Conservation (phyloP, 1,139 yeast genomes). For the Blastobotrys proliferans region DNA sequence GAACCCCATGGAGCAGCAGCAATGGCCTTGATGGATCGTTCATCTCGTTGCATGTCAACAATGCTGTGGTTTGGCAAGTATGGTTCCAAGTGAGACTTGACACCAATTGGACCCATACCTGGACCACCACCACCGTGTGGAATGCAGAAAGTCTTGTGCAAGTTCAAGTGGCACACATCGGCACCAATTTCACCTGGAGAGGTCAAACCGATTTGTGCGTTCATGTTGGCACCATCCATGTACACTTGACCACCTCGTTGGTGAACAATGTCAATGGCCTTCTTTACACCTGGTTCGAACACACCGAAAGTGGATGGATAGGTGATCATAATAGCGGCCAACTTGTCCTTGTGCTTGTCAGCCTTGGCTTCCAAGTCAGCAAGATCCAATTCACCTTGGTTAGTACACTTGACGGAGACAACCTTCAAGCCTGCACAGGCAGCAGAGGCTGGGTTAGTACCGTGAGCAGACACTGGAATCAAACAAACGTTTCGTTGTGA, state of each 20-base stretch:
- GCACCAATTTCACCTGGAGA: slow-evolving; percentile 98
- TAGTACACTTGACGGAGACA: slow-evolving; percentile 81
- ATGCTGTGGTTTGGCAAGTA: slow-evolving; percentile 79
- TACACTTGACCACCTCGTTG: slow-evolving; percentile 89
- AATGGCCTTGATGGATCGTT: slow-evolving; percentile 66
- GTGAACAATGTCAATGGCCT: slow-evolving; percentile 83
- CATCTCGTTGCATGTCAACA: slow-evolving; percentile 44
- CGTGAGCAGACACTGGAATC: slow-evolving; percentile 96
- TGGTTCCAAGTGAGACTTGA: slow-evolving; percentile 72
- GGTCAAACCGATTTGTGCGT: slow-evolving; percentile 96
- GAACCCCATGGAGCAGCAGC: slow-evolving; percentile 96
- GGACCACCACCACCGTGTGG: slow-evolving; percentile 99
- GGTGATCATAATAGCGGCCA: slow-evolving; percentile 94
- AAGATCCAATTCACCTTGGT: slow-evolving; percentile 82
- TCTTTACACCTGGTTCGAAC: slow-evolving; percentile 85
- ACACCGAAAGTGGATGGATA: slow-evolving; percentile 97
- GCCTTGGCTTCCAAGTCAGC: slow-evolving; percentile 73
- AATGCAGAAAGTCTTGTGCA: slow-evolving; percentile 95
- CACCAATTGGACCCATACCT: slow-evolving; percentile 98
- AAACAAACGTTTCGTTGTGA: slow-evolving; percentile 76
- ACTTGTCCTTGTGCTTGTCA: slow-evolving; percentile 56
- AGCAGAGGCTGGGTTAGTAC: slow-evolving; percentile 98
- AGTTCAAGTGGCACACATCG: slow-evolving; percentile 95
- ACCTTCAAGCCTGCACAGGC: slow-evolving; percentile 96
- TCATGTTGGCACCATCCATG: slow-evolving; percentile 98